Conservation (phyloP, 2,329 filamentous ascomycete genomes). For the Cadophora malorum region DNA sequence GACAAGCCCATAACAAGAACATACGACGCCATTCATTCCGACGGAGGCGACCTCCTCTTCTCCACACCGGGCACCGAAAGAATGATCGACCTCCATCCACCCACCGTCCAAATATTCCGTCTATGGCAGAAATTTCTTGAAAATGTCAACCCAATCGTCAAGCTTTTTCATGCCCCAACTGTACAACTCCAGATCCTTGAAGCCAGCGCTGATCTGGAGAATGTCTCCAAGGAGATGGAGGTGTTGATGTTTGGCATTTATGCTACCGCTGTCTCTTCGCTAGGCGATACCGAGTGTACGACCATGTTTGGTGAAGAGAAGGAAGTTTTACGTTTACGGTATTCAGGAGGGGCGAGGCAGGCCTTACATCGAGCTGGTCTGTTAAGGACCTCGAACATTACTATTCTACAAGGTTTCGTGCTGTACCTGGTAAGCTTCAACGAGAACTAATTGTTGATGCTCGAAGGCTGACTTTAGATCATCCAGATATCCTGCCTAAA, state of each 20-base stretch:
- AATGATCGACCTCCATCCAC: slow-evolving; percentile 59
- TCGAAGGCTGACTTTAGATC: slow-evolving; percentile 9
- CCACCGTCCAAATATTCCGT: slow-evolving; percentile 64
- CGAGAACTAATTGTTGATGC: too few species aligned
- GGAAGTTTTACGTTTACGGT: slow-evolving; percentile 56
- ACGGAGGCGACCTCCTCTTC: slow-evolving; percentile 49
- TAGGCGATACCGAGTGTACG: slow-evolving; percentile 60
- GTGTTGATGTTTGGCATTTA: slow-evolving; percentile 73
- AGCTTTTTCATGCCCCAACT: slow-evolving; percentile 70
- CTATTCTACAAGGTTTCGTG: slow-evolving; percentile 70
- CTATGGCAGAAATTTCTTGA: slow-evolving; percentile 74
- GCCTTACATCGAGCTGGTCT: slow-evolving; percentile 71
- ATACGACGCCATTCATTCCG: slow-evolving; percentile 38
- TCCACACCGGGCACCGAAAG: slow-evolving; percentile 53
- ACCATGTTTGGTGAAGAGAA: slow-evolving; percentile 61
- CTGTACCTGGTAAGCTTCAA: slow-evolving; percentile 64
- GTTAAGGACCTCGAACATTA: slow-evolving; percentile 67
- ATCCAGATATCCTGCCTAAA: slow-evolving; percentile 44
- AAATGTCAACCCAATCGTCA: slow-evolving; percentile 73
- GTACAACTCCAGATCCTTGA: slow-evolving; percentile 70
- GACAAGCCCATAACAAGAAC: slow-evolving; percentile 38
- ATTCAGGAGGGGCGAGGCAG: slow-evolving; percentile 65
- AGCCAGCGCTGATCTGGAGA: slow-evolving; percentile 59
- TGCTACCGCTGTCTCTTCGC: slow-evolving; percentile 61
- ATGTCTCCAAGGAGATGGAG: slow-evolving; percentile 57